Evolutionary conservation across 179 eudicot genomes (phyloP).

Genomic region (Corrigiola litoralis): DNA sequence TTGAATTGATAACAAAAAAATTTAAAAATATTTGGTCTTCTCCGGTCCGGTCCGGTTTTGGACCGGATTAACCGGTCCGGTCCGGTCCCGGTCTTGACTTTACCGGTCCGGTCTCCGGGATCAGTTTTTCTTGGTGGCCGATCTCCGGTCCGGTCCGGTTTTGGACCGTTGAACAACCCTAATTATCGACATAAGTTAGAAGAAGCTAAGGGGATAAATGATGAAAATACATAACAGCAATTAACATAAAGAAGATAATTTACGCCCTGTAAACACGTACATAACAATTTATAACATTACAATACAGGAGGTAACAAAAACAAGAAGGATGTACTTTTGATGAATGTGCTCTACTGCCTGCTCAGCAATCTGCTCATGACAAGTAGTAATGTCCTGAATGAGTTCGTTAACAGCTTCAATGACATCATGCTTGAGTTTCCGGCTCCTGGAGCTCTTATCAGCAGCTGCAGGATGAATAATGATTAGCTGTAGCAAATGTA

Average conservation of each 20-base stretch:
- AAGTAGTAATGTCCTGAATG: slow-evolving; percentile 81
- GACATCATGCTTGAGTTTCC: slow-evolving; percentile 91
- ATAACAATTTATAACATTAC: background rate
- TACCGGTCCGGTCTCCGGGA: background rate
- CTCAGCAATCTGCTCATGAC: slow-evolving; percentile 98
- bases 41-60: background rate
- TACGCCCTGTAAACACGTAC: background rate
- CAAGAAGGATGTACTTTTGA: slow-evolving; percentile 57
- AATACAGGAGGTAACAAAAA: background rate
- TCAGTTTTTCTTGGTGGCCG: background rate
- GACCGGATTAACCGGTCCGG: background rate
- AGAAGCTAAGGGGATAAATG: no score
- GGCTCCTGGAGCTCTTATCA: slow-evolving; percentile 67
- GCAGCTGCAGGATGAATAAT: slow-evolving; percentile 52
- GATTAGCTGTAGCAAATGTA: background rate
- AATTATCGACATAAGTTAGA: background rate
- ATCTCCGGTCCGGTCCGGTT: background rate
- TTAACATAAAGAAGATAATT: background rate
- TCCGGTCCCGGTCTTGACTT: background rate
- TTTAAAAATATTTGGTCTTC: no score
- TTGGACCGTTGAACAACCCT: background rate
- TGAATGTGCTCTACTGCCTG: slow-evolving; percentile 99
- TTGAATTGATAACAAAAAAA: no score
- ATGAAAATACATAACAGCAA: background rate
- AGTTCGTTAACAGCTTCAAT: slow-evolving; percentile 97